A percentile compares a stretch with the other conserved stretches of the same genome.
Conservation (phyloP, 331 rosid species). For the Malus hybrid region DNA sequence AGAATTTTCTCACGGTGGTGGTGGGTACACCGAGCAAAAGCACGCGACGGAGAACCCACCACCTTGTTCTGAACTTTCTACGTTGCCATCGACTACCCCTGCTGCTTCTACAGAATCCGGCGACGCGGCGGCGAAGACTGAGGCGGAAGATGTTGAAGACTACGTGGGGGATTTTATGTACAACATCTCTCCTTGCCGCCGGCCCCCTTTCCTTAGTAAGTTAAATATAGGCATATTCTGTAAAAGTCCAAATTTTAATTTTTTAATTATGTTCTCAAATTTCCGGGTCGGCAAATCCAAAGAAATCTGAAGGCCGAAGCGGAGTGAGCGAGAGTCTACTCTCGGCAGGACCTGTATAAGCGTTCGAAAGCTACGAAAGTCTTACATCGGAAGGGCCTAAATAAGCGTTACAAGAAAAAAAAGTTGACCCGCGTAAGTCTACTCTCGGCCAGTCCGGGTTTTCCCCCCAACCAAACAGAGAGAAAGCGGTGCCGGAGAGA, state of each 20-base stretch:
- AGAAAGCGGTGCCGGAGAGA: neutral
- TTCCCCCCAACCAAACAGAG: neutral
- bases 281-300: neutral
- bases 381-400: too few relatives aligned
- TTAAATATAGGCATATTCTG: too few relatives aligned
- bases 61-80: neutral
- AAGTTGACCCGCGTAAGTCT: neutral
- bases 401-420: neutral
- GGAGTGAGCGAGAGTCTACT: neutral
- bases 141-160: neutral
- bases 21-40: neutral
- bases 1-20: neutral
- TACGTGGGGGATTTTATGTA: neutral
- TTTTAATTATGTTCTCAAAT: too few relatives aligned
- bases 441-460: neutral
- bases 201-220: too few relatives aligned
- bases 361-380: too few relatives aligned
- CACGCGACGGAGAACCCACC: neutral
- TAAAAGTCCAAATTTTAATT: too few relatives aligned
- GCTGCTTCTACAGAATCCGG: neutral
- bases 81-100: neutral
- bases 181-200: neutral
- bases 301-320: neutral
- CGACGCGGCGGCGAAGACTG: neutral
- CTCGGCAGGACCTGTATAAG: too few relatives aligned